These are phyloP conservation scores for Plectosphaerella plurivora DNA, from an alignment of 2,329 filamentous ascomycete species.

Conservation along the genomic window DNA sequence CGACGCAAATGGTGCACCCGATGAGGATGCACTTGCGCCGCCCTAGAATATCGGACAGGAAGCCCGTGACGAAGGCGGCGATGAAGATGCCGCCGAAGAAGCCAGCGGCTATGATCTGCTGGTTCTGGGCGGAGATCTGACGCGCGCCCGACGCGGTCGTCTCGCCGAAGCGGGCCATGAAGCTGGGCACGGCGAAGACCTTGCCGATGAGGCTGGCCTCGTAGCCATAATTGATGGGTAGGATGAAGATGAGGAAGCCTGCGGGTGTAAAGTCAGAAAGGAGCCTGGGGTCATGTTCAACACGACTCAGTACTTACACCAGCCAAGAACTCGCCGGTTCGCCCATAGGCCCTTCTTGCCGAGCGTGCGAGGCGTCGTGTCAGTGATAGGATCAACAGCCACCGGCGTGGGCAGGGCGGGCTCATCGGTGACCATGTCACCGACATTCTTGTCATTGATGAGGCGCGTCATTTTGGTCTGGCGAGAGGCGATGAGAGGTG, in stretches of 20 bases:
- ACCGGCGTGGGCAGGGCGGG: not conserved
- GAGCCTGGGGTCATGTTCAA: not conserved
- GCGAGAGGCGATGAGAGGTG: not conserved
- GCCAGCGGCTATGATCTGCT: not conserved
- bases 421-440: not conserved
- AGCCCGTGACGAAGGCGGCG: constrained; percentile 1
- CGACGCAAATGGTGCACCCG: not conserved
- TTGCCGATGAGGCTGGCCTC: not conserved
- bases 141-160: not conserved
- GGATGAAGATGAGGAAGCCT: not conserved
- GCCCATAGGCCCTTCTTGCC: not conserved
- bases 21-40: constrained; percentile 1
- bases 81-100: not conserved
- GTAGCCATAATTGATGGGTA: not conserved
- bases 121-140: not conserved
- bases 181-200: not conserved
- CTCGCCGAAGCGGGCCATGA: not conserved
- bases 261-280: not conserved
- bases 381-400: not conserved
- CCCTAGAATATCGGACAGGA: not conserved
- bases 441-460: not conserved
- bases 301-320: not conserved
- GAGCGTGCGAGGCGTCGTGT: not conserved
- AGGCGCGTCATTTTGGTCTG: not conserved
- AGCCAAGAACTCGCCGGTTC: not conserved